These are phyloP conservation scores for Myxozyma vanderwaltii DNA, from an alignment of 805 yeast genomes.

Conservation along the genomic window DNA sequence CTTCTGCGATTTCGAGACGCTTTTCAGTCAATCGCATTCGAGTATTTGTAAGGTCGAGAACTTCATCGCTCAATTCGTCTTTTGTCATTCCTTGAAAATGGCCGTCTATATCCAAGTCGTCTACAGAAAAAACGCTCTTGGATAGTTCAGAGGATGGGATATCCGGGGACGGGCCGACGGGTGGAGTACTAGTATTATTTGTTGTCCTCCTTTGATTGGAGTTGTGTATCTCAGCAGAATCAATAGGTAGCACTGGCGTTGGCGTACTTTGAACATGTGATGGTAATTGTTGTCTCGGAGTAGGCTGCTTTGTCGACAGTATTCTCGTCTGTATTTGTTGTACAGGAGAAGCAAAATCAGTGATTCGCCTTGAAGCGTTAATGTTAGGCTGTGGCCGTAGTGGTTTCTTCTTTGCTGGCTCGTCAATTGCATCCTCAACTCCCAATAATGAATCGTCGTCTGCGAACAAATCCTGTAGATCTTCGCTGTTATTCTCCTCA, in stretches of 20 bases:
- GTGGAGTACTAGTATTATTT: neutral
- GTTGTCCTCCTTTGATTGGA: neutral
- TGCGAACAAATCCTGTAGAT: neutral
- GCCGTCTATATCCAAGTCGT: neutral
- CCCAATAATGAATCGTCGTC: neutral
- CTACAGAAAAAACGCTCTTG: neutral
- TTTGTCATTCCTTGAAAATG: conserved; percentile 11
- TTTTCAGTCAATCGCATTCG: conserved; percentile 21
- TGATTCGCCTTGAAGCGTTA: conserved; percentile 1
- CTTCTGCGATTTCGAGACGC: conserved; percentile 22
- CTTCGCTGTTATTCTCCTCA: neutral
- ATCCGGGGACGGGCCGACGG: neutral
- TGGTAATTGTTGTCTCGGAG: neutral
- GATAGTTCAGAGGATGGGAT: neutral
- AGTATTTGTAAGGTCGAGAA: neutral
- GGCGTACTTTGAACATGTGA: neutral
- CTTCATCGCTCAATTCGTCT: conserved; percentile 15
- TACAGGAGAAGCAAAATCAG: neutral
- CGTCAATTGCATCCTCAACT: neutral
- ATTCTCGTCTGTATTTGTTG: neutral
- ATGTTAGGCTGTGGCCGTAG: conserved; percentile 4
- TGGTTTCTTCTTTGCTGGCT: neutral
- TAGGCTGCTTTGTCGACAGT: neutral
- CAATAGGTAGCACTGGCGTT: neutral
- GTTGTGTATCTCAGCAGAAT: neutral